phyloP scores from a whole-genome alignment of 768 basidiomycete genomes.

The Naematelia aurantialba region DNA sequence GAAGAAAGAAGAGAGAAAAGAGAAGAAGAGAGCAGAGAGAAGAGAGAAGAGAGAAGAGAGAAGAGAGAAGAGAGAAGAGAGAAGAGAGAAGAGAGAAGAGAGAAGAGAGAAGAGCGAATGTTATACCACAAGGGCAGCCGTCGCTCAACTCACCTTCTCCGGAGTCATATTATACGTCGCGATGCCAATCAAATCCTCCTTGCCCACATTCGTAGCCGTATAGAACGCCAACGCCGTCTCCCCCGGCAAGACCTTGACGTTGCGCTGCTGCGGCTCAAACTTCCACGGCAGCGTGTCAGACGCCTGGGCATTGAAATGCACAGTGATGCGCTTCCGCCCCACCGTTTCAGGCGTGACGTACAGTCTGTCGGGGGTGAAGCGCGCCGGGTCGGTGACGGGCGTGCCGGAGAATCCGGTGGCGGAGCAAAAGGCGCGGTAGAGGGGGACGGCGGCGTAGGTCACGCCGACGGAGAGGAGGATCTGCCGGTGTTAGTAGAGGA shows the following conservation, averaged over 20 bases:
- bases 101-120: background rate
- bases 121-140: too few relatives aligned
- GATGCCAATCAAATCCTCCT: slow-evolving; percentile 90
- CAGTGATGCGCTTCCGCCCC: slow-evolving; percentile 71
- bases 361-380: slow-evolving; percentile 70
- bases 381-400: slow-evolving; percentile 69
- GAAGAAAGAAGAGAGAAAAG: background rate
- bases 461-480: slow-evolving; percentile 73
- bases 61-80: background rate
- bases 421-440: slow-evolving; percentile 97
- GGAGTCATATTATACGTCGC: slow-evolving; percentile 99
- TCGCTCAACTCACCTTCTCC: slow-evolving; percentile 67
- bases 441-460: slow-evolving; percentile 94
- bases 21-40: background rate
- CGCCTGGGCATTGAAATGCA: slow-evolving; percentile 91
- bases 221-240: slow-evolving; percentile 97
- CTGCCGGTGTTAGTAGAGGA: slow-evolving; percentile 51
- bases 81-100: background rate
- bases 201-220: slow-evolving; percentile 77
- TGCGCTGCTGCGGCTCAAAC: slow-evolving; percentile 86
- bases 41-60: background rate
- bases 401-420: slow-evolving; percentile 96
- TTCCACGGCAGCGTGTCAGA: slow-evolving; percentile 87
- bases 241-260: slow-evolving; percentile 84
- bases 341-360: slow-evolving; percentile 52